Base-by-base conservation (phyloP, 2,329 filamentous ascomycete species). In the Simplicillium aogashimaense region DNA sequence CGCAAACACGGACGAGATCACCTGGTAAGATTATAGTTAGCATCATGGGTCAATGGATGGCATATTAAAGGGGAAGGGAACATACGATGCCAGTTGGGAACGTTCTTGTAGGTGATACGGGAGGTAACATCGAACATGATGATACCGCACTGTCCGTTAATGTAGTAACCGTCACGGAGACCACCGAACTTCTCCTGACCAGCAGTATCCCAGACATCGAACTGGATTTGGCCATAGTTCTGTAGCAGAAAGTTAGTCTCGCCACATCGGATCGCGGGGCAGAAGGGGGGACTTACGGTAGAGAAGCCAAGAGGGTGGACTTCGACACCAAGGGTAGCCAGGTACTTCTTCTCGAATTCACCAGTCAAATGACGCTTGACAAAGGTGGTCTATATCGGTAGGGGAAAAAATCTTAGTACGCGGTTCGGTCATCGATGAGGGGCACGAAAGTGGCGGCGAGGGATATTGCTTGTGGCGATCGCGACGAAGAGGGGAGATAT, bases 91-190 rank as follows among this genome's bases (percentile, higher is more conserved):
- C 92, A 98, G 85, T 97, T 97, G 73, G 92, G 92, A 50, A 98
- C 92, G 76, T 98, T 98, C 85, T 98, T 98, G 84, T 98, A 98
- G 67, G 92, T 98, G 67, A 98, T 97, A 64, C 92, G 86, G 55
- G 90, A 95, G 50, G 92, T 97, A 53, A 98, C 90, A 69, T 98
- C 90, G 69, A 98, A 98, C 90, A 98, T 98, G 82, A 98, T 97
- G 76, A 98, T 95, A 74, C 92, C 90, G 70, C 90, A 97, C 74
- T 97, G 90, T 61, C 90, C 90, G 75, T 95, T 95, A 79, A 98
- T 98, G 78, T 98, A 98, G 82, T 98, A 98, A 56, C 90, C 90
- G 70, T 98, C 90, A 74, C 90, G 86, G 60, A 98, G 87, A 78
- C 90, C 90, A 69, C 90, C 90, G 54, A 98, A 98, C 81, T 97